Percentiles rank a stretch among this genome's conserved stretches.
Evolutionary conservation across 441 rosid genomes (phyloP).

Genomic region (Euphorbia celastroides): DNA sequence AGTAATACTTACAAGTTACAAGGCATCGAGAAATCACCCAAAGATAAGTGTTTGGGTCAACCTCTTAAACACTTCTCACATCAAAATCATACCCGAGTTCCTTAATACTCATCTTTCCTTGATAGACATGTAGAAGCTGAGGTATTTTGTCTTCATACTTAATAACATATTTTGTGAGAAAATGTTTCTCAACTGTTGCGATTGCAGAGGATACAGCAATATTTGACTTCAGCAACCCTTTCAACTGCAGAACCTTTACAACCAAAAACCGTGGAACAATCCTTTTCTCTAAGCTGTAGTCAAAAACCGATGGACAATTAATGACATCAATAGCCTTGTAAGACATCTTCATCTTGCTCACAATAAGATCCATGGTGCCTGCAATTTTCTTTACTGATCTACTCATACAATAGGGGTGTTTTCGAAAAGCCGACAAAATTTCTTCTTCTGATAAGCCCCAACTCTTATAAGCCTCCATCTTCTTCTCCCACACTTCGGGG

Average conservation of each 20-base stretch:
- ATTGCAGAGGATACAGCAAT: neutral
- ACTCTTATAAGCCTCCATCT: conserved; percentile 15
- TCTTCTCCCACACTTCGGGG: conserved; percentile 22
- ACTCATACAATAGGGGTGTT: conserved; percentile 15
- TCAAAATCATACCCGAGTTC: neutral
- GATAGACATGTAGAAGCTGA: conserved; percentile 15
- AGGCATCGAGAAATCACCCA: too few species aligned
- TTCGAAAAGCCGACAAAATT: conserved; percentile 14
- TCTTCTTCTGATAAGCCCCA: conserved; percentile 32
- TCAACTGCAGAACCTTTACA: neutral
- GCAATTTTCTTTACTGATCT: conserved; percentile 15
- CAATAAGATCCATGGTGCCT: too few species aligned
- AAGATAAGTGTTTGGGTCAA: neutral
- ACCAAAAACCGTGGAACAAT: conserved; percentile 16
- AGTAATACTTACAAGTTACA: too few species aligned
- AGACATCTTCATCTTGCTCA: too few species aligned
- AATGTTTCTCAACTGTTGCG: neutral
- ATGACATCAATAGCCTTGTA: too few species aligned
- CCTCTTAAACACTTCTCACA: neutral
- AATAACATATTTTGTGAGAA: conserved; percentile 16
- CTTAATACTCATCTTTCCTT: neutral
- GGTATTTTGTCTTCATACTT: conserved; percentile 3
- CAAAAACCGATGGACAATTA: too few species aligned
- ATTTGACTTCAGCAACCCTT: conserved; percentile 12
- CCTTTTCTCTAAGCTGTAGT: too few species aligned